Evolutionary conservation across 768 basidiomycete species (phyloP), one percentile per base, ranked within the genome.

Genomic region (Russula foetens): DNA sequence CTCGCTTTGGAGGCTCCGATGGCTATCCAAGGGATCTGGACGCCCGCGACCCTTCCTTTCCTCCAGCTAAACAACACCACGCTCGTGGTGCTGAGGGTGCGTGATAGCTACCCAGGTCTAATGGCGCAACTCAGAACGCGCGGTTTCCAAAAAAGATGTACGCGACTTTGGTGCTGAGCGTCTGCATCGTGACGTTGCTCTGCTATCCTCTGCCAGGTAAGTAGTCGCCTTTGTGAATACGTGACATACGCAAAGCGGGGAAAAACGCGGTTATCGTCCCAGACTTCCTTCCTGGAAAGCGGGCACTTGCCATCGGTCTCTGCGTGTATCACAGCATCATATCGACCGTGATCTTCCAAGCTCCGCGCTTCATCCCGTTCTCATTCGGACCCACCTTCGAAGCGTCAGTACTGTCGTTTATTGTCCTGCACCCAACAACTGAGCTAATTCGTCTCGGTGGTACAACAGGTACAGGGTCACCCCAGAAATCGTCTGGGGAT

Each of bases 231-330:
- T 48, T 33, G 24, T 49, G 7, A 12, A 23, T 50, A 51, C 39
- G 31, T 54, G 59, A 14, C 41, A 5, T 39, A 28, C n/a, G 9
- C 28, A 12, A 44, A 33, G 45, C 2, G 19, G 41, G 12, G 19
- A 9, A 33, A 28, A 15, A 3, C 15, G 3, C 19, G 23, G 19
- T 41, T 3, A 47, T 28, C 6, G 8, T 46, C 14, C 21, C 63
- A 89, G 90, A 92, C 66, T 91, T 88, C 71, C 74, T 92, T 3
- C 91, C 90, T 0, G 90, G 90, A 12, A 93, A 93, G 75, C 83
- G 91, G 17, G 91, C 88, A 0, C 71, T 92, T 9, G 91, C 87
- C 2, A 84, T 93, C 29, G 83, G 77, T 11, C 79, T 93, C 2
- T 84, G 85, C 63, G 67, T 91, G 15, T 93, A 92, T 70, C 90